Base-by-base conservation (phyloP, 2,329 filamentous ascomycete genomes). In the Alternaria incomplexa region DNA sequence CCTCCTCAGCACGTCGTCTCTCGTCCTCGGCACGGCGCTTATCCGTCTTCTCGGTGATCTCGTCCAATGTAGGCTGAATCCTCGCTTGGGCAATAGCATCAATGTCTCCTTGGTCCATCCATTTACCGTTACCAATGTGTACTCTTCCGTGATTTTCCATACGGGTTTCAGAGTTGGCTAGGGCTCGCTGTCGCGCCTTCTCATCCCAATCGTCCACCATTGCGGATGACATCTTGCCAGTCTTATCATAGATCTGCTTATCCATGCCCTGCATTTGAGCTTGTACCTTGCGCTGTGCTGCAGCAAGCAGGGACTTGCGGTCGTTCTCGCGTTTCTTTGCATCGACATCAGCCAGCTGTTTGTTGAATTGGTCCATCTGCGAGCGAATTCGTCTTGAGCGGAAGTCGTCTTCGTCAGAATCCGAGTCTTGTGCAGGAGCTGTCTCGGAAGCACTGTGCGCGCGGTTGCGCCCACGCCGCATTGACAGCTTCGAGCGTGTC, bases 241-340 rank as follows among this genome's bases (percentile, higher is more conserved):
- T 95, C 56, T 95, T 87, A 13, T 87, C 85, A 68, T 90, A 93
- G 12, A 97, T 87, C 72, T 89, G 90, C 77, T 94, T 89, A 63
- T 98, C 95, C 84, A 97, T 93, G 44, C 86, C 87, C 64, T 91
- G 88, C 68, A 97, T 86, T 45, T 88, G 88, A 20, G 89, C 89
- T 68, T 90, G 89, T n/a, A 97, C 95, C 69, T 97, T 97, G 47
- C 91, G 89, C 74, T 94, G 91, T 2, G 95, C 95, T 4, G 89
- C 89, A 10, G 91, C 91, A 67, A 97, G 83, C 1, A 98, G 83
- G 2, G 87, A 85, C 58, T 91, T 90, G 12, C 93, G 90, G 70
- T 97, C 94, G 46, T 87, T 85, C 62, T 90, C 85, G 45, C 91
- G 87, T 80, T 95, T 95, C 73, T 90, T 88, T 58, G 86, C 85